Evolutionary conservation across 2,329 filamentous ascomycete genomes (phyloP).

Genomic region (Trichoderma lentiforme): DNA sequence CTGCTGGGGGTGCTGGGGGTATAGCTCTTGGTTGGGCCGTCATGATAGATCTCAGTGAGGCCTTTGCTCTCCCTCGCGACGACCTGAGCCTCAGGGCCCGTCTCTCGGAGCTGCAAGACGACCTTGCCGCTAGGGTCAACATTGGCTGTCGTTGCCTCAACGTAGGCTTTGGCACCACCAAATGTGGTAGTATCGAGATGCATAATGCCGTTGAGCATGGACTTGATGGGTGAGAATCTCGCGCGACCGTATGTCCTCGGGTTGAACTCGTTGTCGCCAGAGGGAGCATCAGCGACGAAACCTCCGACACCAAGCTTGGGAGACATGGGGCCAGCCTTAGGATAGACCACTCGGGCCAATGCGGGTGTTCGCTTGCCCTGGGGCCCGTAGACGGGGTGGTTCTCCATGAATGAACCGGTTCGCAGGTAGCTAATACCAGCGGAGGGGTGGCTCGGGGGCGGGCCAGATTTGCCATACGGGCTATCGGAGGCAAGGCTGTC

Average conservation of each 20-base stretch:
- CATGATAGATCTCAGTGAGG: constrained; percentile 32
- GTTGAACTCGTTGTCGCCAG: constrained; percentile 44
- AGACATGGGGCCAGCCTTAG: constrained; percentile 33
- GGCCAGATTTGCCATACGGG: constrained; percentile 52
- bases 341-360: constrained; percentile 50
- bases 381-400: constrained; percentile 60
- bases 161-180: constrained; percentile 55
- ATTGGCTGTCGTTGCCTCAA: constrained; percentile 43
- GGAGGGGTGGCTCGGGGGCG: constrained; percentile 60
- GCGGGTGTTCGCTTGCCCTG: constrained; percentile 49
- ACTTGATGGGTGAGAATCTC: constrained; percentile 23
- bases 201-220: constrained; percentile 35
- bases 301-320: constrained; percentile 54
- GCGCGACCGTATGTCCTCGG: constrained; percentile 20
- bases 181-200: constrained; percentile 44
- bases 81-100: constrained; percentile 37
- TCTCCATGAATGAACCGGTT: constrained; percentile 52
- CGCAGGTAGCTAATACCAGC: constrained; percentile 61
- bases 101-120: constrained; percentile 41
- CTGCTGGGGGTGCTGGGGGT: not conserved
- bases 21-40: constrained; percentile 23
- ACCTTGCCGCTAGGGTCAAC: constrained; percentile 52
- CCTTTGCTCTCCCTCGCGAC: constrained; percentile 47
- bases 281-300: constrained; percentile 46
- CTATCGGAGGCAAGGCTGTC: constrained; percentile 30